Percentiles rank a stretch among this genome's conserved stretches.
Conservation (phyloP, 2,329 filamentous ascomycete species). For the Zymoseptoria pseudotritici region DNA sequence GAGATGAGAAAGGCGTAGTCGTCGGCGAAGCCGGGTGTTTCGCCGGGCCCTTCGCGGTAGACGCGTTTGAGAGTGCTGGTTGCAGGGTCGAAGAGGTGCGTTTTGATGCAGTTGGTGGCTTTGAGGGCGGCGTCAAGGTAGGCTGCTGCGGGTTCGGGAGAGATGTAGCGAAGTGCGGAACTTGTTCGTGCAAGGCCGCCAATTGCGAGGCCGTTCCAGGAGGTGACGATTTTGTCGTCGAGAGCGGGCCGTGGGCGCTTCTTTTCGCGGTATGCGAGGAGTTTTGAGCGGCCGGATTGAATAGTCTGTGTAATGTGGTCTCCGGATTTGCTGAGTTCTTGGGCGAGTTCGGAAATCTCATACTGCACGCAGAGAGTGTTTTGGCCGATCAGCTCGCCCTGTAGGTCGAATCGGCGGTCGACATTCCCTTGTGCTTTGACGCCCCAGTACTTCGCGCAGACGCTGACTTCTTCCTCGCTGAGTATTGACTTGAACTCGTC, state of each 20-base stretch:
- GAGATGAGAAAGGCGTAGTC: slow-evolving; percentile 88
- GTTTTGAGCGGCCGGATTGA: slow-evolving; percentile 56
- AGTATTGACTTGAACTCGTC: slow-evolving; percentile 77
- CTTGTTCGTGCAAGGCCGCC: slow-evolving; percentile 70
- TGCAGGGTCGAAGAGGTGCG: slow-evolving; percentile 61
- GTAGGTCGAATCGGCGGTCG: slow-evolving; percentile 69
- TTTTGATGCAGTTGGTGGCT: slow-evolving; percentile 64
- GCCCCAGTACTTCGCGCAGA: slow-evolving; percentile 78
- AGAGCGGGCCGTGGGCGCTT: slow-evolving; percentile 69
- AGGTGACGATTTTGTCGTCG: slow-evolving; percentile 81
- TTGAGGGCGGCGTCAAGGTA: slow-evolving; percentile 61
- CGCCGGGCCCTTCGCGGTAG: slow-evolving; percentile 60
- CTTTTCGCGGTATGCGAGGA: slow-evolving; percentile 63
- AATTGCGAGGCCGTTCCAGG: slow-evolving; percentile 85
- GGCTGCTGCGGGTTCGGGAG: slow-evolving; percentile 35
- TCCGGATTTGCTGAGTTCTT: slow-evolving; percentile 65
- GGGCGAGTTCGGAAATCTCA: slow-evolving; percentile 61
- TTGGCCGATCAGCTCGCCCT: slow-evolving; percentile 90
- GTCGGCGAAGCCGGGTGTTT: slow-evolving; percentile 72
- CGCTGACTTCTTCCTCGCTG: slow-evolving; percentile 58
- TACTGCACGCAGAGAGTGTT: slow-evolving; percentile 73
- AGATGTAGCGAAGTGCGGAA: slow-evolving; percentile 56
- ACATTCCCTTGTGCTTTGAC: slow-evolving; percentile 82
- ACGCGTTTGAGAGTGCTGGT: slow-evolving; percentile 63
- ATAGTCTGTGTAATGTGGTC: slow-evolving; percentile 63